These are phyloP conservation scores for Hypomontagnella submonticulosa DNA, from an alignment of 495 filamentous ascomycete species.

Conservation along the genomic window DNA sequence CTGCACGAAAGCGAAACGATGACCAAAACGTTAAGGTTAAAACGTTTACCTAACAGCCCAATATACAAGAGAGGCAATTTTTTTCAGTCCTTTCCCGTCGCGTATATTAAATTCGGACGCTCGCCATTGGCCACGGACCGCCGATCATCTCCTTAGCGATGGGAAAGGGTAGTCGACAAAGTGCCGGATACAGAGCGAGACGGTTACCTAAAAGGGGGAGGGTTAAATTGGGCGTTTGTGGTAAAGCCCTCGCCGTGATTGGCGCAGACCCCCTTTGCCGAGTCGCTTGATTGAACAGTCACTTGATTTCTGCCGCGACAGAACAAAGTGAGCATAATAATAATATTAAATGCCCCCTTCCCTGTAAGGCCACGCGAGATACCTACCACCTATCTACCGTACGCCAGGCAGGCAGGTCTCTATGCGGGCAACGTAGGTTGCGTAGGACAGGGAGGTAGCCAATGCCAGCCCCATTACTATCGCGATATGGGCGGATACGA, in stretches of 20 bases:
- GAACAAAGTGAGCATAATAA: conserved; percentile 21
- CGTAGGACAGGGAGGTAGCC: neutral
- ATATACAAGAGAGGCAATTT: conserved; percentile 20
- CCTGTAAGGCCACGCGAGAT: conserved; percentile 18
- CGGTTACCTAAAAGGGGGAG: conserved; percentile 28
- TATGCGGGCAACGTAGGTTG: too few species aligned
- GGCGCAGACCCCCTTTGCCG: conserved; percentile 24
- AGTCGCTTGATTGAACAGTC: conserved; percentile 39
- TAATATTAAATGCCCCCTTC: conserved; percentile 41
- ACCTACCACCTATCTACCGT: conserved; percentile 2
- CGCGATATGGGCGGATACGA: conserved; percentile 13
- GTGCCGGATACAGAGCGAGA: conserved; percentile 35
- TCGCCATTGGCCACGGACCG: conserved; percentile 26
- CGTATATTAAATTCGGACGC: conserved; percentile 30
- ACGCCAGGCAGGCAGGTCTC: too few species aligned
- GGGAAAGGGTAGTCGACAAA: conserved; percentile 45
- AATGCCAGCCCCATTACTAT: conserved; percentile 3
- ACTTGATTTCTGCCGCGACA: conserved; percentile 44
- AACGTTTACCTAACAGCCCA: conserved; percentile 22
- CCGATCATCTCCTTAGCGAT: conserved; percentile 43
- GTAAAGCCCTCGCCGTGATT: conserved; percentile 16
- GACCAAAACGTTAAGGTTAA: conserved; percentile 28
- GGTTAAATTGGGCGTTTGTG: conserved; percentile 33
- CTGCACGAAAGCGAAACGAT: conserved; percentile 1
- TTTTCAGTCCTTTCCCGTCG: conserved; percentile 19